phyloP scores from a whole-genome alignment of 768 basidiomycete genomes.

The Hemileccinum impolitum region DNA sequence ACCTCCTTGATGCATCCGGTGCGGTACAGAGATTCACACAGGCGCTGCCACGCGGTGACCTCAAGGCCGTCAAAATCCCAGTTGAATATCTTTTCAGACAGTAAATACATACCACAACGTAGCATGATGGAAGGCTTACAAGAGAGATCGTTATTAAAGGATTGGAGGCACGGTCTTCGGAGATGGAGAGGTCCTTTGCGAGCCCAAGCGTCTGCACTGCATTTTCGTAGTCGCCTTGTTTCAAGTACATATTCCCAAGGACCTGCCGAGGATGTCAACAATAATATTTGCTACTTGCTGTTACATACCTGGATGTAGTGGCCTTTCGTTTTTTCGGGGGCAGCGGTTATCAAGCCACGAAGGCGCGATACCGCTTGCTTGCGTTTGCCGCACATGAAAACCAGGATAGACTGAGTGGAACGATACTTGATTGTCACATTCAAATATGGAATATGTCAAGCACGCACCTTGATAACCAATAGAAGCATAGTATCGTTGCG shows the following conservation, averaged over 20 bases:
- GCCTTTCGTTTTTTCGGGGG: background rate
- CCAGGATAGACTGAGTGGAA: background rate
- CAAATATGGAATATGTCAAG: background rate
- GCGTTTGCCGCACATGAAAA: background rate
- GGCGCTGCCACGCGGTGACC: background rate
- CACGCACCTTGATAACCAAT: background rate
- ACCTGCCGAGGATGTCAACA: background rate
- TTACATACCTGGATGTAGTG: background rate
- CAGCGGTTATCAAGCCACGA: background rate
- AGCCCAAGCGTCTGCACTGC: background rate
- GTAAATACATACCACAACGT: background rate
- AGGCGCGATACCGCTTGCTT: background rate
- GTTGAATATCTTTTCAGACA: background rate
- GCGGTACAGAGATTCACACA: background rate
- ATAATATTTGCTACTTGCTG: background rate
- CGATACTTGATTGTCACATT: background rate
- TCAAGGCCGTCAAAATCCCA: background rate
- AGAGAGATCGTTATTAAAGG: background rate
- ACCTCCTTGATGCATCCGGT: background rate
- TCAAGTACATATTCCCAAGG: background rate
- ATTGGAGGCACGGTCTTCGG: background rate
- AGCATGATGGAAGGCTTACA: background rate
- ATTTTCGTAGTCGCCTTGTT: background rate
- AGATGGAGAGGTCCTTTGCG: conserved; percentile 24
- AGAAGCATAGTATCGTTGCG: background rate